Evolutionary conservation across 495 filamentous ascomycete species (phyloP).

Genomic region (Cenococcum geophilum): DNA sequence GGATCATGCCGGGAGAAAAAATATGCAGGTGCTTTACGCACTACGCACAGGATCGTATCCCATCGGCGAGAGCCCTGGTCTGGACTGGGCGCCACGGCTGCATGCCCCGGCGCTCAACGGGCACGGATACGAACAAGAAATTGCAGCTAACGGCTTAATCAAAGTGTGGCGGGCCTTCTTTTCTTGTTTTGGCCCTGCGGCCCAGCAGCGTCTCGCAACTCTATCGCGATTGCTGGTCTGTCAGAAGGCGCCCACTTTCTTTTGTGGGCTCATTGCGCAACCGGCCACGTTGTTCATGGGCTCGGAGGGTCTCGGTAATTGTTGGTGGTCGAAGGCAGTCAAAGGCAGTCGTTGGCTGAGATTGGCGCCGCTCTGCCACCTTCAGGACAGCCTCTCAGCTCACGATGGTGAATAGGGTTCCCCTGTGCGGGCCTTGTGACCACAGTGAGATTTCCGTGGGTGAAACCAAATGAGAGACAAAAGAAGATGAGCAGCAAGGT

Average conservation of each 20-base stretch:
- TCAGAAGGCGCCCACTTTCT: slow-evolving; percentile 6
- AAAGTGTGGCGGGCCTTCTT: background rate
- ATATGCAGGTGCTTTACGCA: slow-evolving; percentile 18
- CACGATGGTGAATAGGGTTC: background rate
- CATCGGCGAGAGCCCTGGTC: slow-evolving; percentile 1
- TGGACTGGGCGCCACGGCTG: no score
- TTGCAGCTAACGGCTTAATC: slow-evolving; percentile 3
- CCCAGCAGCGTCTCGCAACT: slow-evolving; percentile 3
- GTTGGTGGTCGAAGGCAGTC: background rate
- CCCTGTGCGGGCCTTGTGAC: background rate
- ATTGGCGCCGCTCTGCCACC: background rate
- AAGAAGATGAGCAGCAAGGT: background rate
- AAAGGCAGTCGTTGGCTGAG: no score
- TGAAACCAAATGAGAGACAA: no score
- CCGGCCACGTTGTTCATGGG: slow-evolving; percentile 25
- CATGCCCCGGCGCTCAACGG: slow-evolving; percentile 23
- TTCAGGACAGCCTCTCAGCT: background rate
- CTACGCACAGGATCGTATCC: slow-evolving; percentile 18
- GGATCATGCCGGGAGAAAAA: slow-evolving; percentile 28
- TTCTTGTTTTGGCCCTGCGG: background rate
- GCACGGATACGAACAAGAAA: slow-evolving; percentile 19
- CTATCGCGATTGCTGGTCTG: background rate
- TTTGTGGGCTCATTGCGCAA: slow-evolving; percentile 23
- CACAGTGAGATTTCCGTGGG: background rate
- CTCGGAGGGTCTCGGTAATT: slow-evolving; percentile 1